Percentiles rank a stretch among this genome's conserved stretches.
These are phyloP conservation scores for Moesziomyces antarcticus DNA, from an alignment of 1,284 basidiomycete species.

Conservation along the genomic window DNA sequence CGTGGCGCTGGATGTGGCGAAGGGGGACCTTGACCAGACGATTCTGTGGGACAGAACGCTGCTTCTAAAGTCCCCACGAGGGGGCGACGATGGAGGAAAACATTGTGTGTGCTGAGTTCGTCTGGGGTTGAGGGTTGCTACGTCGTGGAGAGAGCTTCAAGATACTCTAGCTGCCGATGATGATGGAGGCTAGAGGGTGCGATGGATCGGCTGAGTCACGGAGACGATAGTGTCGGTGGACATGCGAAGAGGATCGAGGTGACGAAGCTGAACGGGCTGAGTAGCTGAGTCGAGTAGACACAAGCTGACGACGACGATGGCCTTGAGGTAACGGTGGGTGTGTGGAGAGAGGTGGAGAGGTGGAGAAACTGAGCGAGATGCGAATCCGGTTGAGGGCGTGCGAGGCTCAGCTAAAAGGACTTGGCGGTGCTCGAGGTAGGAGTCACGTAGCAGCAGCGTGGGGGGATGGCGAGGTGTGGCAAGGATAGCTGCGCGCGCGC, in stretches of 20 bases:
- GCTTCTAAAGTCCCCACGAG: conserved; percentile 39
- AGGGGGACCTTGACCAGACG: conserved; percentile 30
- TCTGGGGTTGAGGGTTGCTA: background rate
- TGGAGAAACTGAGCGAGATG: conserved; percentile 1
- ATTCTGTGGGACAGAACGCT: conserved; percentile 22
- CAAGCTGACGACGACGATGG: too few relatives aligned
- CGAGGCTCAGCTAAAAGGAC: background rate
- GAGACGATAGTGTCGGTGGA: background rate
- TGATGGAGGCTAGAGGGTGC: background rate
- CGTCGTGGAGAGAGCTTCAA: background rate
- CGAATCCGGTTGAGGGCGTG: background rate
- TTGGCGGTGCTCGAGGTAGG: conserved; percentile 13
- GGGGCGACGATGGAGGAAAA: conserved; percentile 30
- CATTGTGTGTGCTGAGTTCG: conserved; percentile 11
- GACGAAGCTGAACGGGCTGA: conserved; percentile 10
- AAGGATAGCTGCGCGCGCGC: background rate
- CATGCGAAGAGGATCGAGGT: conserved; percentile 1
- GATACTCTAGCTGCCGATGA: background rate
- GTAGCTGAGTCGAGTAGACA: conserved; percentile 2
- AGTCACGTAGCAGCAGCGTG: background rate
- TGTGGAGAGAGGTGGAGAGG: conserved; percentile 12
- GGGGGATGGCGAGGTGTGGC: conserved; percentile 7
- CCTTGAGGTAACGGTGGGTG: background rate
- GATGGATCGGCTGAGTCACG: conserved; percentile 25
- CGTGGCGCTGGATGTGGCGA: too few relatives aligned